Conservation (phyloP, 169 alveolate genomes). For the Plasmodium adleri region DNA sequence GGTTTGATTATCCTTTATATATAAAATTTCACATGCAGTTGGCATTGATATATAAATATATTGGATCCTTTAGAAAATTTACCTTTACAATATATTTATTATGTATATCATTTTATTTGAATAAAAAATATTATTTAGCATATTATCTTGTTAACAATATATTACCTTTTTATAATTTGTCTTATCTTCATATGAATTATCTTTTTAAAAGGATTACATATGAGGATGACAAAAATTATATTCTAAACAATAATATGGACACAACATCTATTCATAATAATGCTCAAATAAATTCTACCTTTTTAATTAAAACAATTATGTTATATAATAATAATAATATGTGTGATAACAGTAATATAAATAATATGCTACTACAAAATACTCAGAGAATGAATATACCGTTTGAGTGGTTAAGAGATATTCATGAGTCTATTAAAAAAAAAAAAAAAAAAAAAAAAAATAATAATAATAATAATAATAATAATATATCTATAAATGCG, state of each 20-base stretch:
- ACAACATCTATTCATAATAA: too few species aligned
- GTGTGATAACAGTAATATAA: background rate
- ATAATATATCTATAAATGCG: background rate
- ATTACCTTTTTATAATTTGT: slow-evolving; percentile 51
- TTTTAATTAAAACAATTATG: background rate
- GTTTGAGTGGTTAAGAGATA: slow-evolving; percentile 16
- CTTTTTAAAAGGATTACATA: background rate
- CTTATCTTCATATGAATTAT: slow-evolving; percentile 9
- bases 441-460: background rate
- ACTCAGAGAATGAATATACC: slow-evolving; percentile 5
- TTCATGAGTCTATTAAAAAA: background rate
- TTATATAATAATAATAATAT: background rate
- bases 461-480: background rate
- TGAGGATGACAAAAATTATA: background rate
- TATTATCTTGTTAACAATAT: slow-evolving; percentile 36
- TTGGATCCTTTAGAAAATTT: slow-evolving; percentile 63
- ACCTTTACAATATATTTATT: slow-evolving; percentile 50
- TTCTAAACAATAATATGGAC: background rate
- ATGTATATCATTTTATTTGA: slow-evolving; percentile 21
- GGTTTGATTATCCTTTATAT: slow-evolving; percentile 14
- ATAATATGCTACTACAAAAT: background rate
- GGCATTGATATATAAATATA: slow-evolving; percentile 22
- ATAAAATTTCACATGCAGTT: slow-evolving; percentile 27
- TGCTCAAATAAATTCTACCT: too few species aligned
- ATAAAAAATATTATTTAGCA: slow-evolving; percentile 32